Percentiles rank a stretch among this genome's conserved stretches.
Conservation (phyloP, 208 protist species). For the Trypanosoma avium region DNA sequence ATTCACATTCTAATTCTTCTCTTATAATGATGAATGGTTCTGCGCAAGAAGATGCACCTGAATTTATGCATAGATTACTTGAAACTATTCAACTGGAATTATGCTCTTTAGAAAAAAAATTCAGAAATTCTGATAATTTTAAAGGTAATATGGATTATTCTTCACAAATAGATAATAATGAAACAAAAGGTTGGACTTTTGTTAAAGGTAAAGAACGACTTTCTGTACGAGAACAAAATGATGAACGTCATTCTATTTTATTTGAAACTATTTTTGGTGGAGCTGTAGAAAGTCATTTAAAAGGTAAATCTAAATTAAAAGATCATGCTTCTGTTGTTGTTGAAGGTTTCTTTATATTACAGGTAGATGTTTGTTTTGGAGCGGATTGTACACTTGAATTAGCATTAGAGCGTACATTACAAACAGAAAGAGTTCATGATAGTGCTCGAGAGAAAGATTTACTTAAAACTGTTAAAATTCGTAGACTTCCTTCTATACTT, state of each 20-base stretch:
- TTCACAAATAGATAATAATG: neutral
- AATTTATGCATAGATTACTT: constrained; percentile 76
- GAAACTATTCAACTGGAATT: constrained; percentile 67
- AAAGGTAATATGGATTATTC: neutral
- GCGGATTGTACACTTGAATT: constrained; percentile 67
- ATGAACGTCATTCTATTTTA: constrained; percentile 43
- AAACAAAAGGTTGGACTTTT: constrained; percentile 65
- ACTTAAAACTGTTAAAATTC: constrained; percentile 60
- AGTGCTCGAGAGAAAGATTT: constrained; percentile 49
- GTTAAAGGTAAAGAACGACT: constrained; percentile 61
- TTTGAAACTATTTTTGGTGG: constrained; percentile 64
- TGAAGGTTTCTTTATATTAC: constrained; percentile 64
- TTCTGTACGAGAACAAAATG: constrained; percentile 47
- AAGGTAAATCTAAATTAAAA: constrained; percentile 53
- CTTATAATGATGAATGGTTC: constrained; percentile 38
- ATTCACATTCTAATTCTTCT: neutral
- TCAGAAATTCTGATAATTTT: neutral
- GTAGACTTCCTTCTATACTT: constrained; percentile 56
- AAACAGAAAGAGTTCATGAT: constrained; percentile 64
- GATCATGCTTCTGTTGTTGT: constrained; percentile 63
- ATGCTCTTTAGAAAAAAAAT: constrained; percentile 13
- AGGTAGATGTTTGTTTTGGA: constrained; percentile 63
- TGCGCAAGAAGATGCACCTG: constrained; percentile 80
- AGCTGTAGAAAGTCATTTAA: constrained; percentile 66
- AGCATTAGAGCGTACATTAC: constrained; percentile 60